phyloP scores from a whole-genome alignment of 2,329 filamentous ascomycete species.

The Verticillium albo-atrum region DNA sequence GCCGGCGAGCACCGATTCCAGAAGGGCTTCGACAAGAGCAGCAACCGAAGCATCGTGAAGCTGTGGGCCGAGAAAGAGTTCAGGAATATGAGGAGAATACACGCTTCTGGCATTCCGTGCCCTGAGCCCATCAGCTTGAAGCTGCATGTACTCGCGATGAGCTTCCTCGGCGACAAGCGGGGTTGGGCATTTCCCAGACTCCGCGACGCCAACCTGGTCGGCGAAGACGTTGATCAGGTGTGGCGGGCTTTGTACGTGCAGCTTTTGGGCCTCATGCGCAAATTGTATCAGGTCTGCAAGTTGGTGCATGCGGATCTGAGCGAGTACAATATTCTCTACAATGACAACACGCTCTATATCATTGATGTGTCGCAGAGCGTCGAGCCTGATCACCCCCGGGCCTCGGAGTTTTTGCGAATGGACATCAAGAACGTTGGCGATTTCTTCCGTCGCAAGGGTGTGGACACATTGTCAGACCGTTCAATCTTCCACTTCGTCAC shows the following conservation, averaged over 20 bases:
- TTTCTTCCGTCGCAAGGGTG: slow-evolving; percentile 84
- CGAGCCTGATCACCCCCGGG: slow-evolving; percentile 91
- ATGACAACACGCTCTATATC: slow-evolving; percentile 77
- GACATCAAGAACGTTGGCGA: slow-evolving; percentile 96
- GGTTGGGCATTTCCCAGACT: slow-evolving; percentile 86
- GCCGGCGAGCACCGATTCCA: slow-evolving; percentile 91
- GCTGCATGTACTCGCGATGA: slow-evolving; percentile 94
- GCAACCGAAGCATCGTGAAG: slow-evolving; percentile 95
- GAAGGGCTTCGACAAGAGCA: slow-evolving; percentile 87
- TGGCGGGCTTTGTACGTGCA: slow-evolving; percentile 81
- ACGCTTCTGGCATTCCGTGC: slow-evolving; percentile 80
- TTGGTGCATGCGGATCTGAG: slow-evolving; percentile 95
- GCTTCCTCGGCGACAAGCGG: slow-evolving; percentile 81
- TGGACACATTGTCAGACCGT: slow-evolving; percentile 75
- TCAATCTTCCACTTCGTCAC: slow-evolving; percentile 83
- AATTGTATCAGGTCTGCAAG: slow-evolving; percentile 86
- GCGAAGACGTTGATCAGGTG: slow-evolving; percentile 62
- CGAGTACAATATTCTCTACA: slow-evolving; percentile 96
- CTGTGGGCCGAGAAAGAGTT: slow-evolving; percentile 99
- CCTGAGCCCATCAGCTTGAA: slow-evolving; percentile 87
- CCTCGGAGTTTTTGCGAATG: slow-evolving; percentile 92
- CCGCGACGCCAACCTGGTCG: slow-evolving; percentile 74
- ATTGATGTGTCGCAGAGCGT: slow-evolving; percentile 98
- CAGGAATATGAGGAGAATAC: slow-evolving; percentile 81
- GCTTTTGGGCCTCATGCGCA: slow-evolving; percentile 82